Conservation (phyloP, 2,329 filamentous ascomycete species). For the Paraphaeosphaeria sporulosa region DNA sequence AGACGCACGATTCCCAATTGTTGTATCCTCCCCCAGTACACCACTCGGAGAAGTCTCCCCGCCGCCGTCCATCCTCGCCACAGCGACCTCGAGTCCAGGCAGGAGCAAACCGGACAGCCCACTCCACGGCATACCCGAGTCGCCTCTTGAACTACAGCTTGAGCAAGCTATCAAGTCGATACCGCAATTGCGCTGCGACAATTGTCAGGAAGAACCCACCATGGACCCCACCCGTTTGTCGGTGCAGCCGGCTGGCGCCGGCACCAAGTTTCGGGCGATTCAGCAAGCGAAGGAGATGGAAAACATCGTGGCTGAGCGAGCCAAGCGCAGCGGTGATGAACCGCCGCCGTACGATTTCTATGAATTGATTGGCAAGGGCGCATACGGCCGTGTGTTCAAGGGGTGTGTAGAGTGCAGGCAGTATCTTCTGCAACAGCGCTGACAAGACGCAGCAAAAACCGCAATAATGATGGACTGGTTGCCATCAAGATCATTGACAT, state of each 20-base stretch:
- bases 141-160: constrained; percentile 26
- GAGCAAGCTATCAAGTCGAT: constrained; percentile 19
- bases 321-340: constrained; percentile 65
- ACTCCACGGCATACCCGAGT: constrained; percentile 37
- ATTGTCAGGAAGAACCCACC: constrained; percentile 13
- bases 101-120: constrained; percentile 22
- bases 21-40: constrained; percentile 18
- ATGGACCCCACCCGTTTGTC: constrained; percentile 41
- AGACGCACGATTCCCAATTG: constrained; percentile 26
- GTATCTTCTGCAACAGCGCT: constrained; percentile 18
- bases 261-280: constrained; percentile 66
- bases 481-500: constrained; percentile 87
- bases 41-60: constrained; percentile 19
- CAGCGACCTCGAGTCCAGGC: constrained; percentile 16
- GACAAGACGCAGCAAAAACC: constrained; percentile 45
- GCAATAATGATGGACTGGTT: constrained; percentile 61
- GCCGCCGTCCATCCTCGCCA: constrained; percentile 6
- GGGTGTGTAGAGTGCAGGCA: constrained; percentile 46
- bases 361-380: constrained; percentile 78
- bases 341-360: constrained; percentile 72
- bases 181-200: background rate
- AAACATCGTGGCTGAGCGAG: constrained; percentile 67
- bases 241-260: constrained; percentile 37
- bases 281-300: constrained; percentile 78
- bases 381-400: constrained; percentile 78